A percentile compares a stretch with the other conserved stretches of the same genome.
Evolutionary conservation across 805 yeast genomes (phyloP).

Genomic region (Kluyveromyces nonfermentans): DNA sequence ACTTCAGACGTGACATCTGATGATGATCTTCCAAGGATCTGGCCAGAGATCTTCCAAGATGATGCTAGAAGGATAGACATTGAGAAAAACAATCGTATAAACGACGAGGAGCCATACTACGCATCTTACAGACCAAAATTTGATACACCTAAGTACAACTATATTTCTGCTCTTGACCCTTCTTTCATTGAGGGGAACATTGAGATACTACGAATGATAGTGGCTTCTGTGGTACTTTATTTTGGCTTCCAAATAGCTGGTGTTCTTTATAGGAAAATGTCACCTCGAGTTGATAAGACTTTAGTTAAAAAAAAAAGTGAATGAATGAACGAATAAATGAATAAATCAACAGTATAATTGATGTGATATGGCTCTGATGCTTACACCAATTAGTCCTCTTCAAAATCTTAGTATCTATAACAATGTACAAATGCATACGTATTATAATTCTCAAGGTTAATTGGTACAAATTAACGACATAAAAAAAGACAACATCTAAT

Average conservation of each 20-base stretch:
- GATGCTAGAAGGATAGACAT: constrained; percentile 40
- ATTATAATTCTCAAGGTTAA: too few species aligned
- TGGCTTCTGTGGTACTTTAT: constrained; percentile 7
- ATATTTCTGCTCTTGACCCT: constrained; percentile 17
- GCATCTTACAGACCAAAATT: constrained; percentile 28
- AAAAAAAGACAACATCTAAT: background rate
- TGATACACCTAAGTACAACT: constrained; percentile 8
- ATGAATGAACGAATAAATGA: too few species aligned
- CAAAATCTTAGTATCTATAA: too few species aligned
- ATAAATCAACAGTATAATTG: too few species aligned
- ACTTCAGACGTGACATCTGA: constrained; percentile 17
- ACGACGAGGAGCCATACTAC: constrained; percentile 21
- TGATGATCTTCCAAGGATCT: constrained; percentile 31
- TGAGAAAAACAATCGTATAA: constrained; percentile 42
- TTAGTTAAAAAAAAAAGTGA: too few species aligned
- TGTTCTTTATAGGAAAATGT: background rate
- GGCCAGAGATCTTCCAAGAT: constrained; percentile 47
- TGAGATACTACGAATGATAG: constrained; percentile 10
- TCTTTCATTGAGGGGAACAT: constrained; percentile 17
- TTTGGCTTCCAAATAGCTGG: constrained; percentile 7
- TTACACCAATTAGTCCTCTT: too few species aligned
- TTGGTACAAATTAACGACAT: too few species aligned
- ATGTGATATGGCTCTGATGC: too few species aligned
- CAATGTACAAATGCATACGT: too few species aligned
- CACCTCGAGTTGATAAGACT: background rate